These are phyloP conservation scores for Lipomyces sp. DNA, from an alignment of 805 yeast genomes.

Conservation along the genomic window DNA sequence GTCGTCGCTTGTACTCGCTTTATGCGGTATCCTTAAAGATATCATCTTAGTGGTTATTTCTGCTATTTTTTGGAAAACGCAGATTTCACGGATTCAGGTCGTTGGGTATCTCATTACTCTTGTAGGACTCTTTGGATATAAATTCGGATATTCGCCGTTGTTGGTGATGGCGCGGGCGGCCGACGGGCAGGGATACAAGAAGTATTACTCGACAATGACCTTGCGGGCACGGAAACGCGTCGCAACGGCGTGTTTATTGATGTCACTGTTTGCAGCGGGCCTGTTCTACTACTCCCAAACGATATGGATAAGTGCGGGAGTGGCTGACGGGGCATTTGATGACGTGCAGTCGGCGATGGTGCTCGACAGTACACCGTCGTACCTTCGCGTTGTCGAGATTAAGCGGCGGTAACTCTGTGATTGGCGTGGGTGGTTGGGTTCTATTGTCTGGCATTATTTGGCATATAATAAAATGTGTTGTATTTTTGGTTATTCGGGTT, in stretches of 20 bases:
- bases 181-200: slow-evolving; percentile 20
- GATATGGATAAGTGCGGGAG: slow-evolving; percentile 19
- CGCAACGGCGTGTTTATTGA: slow-evolving; percentile 10
- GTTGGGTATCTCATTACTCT: slow-evolving; percentile 39
- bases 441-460: background rate
- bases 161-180: slow-evolving; percentile 20
- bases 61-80: slow-evolving; percentile 38
- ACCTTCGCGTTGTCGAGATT: background rate
- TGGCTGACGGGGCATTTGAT: slow-evolving; percentile 28
- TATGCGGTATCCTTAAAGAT: slow-evolving; percentile 41
- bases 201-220: slow-evolving; percentile 14
- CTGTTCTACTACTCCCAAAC: slow-evolving; percentile 25
- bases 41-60: slow-evolving; percentile 39
- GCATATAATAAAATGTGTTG: background rate
- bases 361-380: background rate
- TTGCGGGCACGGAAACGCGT: slow-evolving; percentile 17
- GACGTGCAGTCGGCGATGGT: background rate
- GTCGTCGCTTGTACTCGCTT: slow-evolving; percentile 39
- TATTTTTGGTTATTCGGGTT: background rate
- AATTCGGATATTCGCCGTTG: slow-evolving; percentile 35
- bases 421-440: background rate
- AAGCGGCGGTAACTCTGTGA: background rate
- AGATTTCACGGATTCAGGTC: slow-evolving; percentile 37
- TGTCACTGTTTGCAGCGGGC: slow-evolving; percentile 14
- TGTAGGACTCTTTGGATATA: slow-evolving; percentile 39